Evolutionary conservation across 1,284 basidiomycete genomes (phyloP).

Genomic region (Exobasidium rhododendri): DNA sequence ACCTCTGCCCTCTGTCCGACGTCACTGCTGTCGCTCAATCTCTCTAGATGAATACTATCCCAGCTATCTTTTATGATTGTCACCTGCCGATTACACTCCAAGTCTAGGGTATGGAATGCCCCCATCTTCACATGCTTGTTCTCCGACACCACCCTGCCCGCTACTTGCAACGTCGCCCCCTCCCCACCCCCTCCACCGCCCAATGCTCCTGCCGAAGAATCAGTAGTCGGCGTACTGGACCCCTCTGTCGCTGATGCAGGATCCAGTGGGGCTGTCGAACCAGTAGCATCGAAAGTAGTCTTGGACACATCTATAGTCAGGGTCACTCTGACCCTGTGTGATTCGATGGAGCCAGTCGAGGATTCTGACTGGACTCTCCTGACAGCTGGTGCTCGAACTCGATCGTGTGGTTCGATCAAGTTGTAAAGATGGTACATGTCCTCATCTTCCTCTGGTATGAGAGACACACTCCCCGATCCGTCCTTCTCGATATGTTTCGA

Average conservation of each 20-base stretch:
- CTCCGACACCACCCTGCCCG: slow-evolving; percentile 83
- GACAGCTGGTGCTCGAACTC: slow-evolving; percentile 81
- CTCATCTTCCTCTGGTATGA: slow-evolving; percentile 61
- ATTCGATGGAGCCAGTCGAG: slow-evolving; percentile 87
- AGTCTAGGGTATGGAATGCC: slow-evolving; percentile 90
- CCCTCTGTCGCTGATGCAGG: slow-evolving; percentile 27
- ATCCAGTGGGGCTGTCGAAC: slow-evolving; percentile 36
- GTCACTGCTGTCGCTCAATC: slow-evolving; percentile 80
- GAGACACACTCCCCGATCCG: slow-evolving; percentile 47
- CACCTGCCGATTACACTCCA: slow-evolving; percentile 87
- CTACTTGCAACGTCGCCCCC: slow-evolving; percentile 69
- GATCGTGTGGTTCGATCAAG: slow-evolving; percentile 75
- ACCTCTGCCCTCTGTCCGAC: slow-evolving; percentile 94
- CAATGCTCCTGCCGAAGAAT: slow-evolving; percentile 13
- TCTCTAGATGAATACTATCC: slow-evolving; percentile 81
- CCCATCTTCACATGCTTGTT: slow-evolving; percentile 90
- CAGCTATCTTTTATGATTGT: slow-evolving; percentile 84
- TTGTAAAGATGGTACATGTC: slow-evolving; percentile 99
- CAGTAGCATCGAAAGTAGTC: slow-evolving; percentile 56
- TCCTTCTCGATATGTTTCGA: slow-evolving; percentile 50
- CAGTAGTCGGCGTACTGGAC: background rate
- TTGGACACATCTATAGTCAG: slow-evolving; percentile 77
- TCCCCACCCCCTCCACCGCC: slow-evolving; percentile 24
- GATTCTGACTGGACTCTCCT: slow-evolving; percentile 71
- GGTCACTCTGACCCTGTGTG: slow-evolving; percentile 77